Base-by-base conservation (phyloP, 306 rosid species). In the Astragalus membranaceus region DNA sequence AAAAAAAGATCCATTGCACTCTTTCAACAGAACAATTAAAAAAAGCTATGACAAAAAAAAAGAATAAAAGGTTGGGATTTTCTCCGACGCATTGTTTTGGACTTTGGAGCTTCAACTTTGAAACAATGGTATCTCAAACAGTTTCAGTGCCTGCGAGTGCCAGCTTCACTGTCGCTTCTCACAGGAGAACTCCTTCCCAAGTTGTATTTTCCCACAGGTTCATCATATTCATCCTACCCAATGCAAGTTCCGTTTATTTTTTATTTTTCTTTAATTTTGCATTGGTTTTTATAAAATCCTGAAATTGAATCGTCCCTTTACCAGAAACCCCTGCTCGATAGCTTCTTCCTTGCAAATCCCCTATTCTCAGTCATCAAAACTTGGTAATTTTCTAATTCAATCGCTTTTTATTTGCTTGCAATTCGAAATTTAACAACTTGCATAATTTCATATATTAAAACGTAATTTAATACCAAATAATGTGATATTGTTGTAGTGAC, bases 121-220 rank as follows among this genome's bases (percentile, higher is more conserved):
- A 78, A 78, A 70, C 69, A 64, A 88, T 92, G 96, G 92, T 48
- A 64, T 85, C 89, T 72, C 77, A 85, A 59, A 75, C 86, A 6
- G 63, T 88, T 61, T 82, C 94, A 20, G 70, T 84, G 5, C 78
- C 90, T 15, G 75, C 88, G 30, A 78, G 81, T 33, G 74, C 87
- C 16, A 82, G 75, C 84, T 88, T 88, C 83, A 74, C 94, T 5
- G 51, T 87, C 57, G 74, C 87, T 75, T 85, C 89, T 82, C 65
- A 81, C 74, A 44, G 53, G 57, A 77, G 58, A 84, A 79, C 63
- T 41, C 53, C 85, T 0, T 81, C 84, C 41, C 51, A 60, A 57
- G 67, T 86, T 36, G 13, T 51, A 3, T 53, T 46, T 56, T 78
- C 79, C 63, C 81, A 43, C 74, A 83, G 96, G 96, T 89, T 75